phyloP scores from a whole-genome alignment of 768 basidiomycete genomes.

The Botryobasidium botryosum region DNA sequence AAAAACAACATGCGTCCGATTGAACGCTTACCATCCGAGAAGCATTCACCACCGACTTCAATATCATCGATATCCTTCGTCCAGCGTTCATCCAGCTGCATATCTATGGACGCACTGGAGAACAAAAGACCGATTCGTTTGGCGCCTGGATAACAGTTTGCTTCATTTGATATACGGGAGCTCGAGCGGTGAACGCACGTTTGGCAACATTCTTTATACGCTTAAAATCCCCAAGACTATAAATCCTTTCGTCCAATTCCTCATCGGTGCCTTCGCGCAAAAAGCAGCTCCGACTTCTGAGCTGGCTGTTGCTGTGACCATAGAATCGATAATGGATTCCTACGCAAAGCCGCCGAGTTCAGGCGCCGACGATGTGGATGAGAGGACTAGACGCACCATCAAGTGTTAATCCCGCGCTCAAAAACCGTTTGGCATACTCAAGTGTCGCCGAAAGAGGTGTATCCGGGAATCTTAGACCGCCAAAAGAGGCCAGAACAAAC shows the following conservation, averaged over 20 bases:
- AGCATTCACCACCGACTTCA: background rate
- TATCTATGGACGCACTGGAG: constrained; percentile 45
- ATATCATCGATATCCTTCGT: constrained; percentile 23
- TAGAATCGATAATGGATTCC: constrained; percentile 60
- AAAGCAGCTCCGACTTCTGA: constrained; percentile 44
- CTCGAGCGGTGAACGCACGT: constrained; percentile 23
- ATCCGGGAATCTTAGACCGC: constrained; percentile 32
- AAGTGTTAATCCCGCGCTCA: constrained; percentile 37
- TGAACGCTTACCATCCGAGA: background rate
- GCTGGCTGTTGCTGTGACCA: constrained; percentile 53
- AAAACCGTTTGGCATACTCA: constrained; percentile 40
- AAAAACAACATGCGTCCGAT: background rate
- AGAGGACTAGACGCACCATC: constrained; percentile 38
- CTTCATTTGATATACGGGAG: background rate
- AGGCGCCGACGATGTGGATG: no score
- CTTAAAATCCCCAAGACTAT: constrained; percentile 38
- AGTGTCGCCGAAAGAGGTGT: constrained; percentile 27
- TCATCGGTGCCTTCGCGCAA: constrained; percentile 34
- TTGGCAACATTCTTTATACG: constrained; percentile 48
- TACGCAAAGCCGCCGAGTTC: no score
- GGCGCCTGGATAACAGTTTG: constrained; percentile 28
- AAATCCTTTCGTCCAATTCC: constrained; percentile 42
- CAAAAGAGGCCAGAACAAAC: constrained; percentile 40
- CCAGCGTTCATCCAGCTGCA: constrained; percentile 31
- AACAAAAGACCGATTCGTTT: constrained; percentile 54